Base-by-base conservation (phyloP, 345 rosid genomes). In the Noccaea caerulescens region DNA sequence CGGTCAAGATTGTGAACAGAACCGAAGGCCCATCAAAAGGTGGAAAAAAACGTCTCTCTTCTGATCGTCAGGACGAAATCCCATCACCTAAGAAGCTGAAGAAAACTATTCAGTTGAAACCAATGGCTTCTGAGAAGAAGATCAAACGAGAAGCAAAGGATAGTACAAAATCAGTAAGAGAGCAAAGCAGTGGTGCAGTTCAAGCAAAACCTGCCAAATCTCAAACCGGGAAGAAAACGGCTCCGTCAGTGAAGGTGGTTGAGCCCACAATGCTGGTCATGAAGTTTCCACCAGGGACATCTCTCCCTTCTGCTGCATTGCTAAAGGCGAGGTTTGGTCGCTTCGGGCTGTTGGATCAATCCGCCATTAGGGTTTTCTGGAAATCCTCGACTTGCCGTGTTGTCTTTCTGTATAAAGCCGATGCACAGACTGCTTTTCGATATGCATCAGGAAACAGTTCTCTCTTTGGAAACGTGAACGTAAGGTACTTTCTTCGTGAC, bases 211-310 rank as follows among this genome's bases (percentile, higher is more conserved):
- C 80, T 43, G 59, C 63, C 30, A 89, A 71, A 77, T 57, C 82
- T 58, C 85, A 60, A 55, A 47, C 71, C n/a, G 76, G 68, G 7
- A 90, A 76, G 80, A 93, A 80, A 79, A 13, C 51, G 39, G 86
- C 80, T 53, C 78, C 83, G 76, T 54, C 73, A 38, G 60, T 79
- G 2, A 87, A 80, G 76, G 87, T 84, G 11, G 84, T 81, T n/a
- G 87, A 90, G 77, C 99, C 96, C 39, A 95, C 99, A 5, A 89
- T 95, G 97, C 88, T 95, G 80, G 92, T 95, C 71, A 90, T 95
- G 94, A 95, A 90, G 77, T 95, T 95, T 64, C 97, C 98, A 74
- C 98, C 89, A 1, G 77, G 77, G 63, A 83, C 93, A 32, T 84
- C 93, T 32, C 98, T 95, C 66, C 99, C 99, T 16, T 95, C 99